A percentile compares a stretch with the other conserved stretches of the same genome.
These are phyloP conservation scores for Cantharellus cinnabarinus DNA, from an alignment of 768 basidiomycete genomes.

Conservation along the genomic window DNA sequence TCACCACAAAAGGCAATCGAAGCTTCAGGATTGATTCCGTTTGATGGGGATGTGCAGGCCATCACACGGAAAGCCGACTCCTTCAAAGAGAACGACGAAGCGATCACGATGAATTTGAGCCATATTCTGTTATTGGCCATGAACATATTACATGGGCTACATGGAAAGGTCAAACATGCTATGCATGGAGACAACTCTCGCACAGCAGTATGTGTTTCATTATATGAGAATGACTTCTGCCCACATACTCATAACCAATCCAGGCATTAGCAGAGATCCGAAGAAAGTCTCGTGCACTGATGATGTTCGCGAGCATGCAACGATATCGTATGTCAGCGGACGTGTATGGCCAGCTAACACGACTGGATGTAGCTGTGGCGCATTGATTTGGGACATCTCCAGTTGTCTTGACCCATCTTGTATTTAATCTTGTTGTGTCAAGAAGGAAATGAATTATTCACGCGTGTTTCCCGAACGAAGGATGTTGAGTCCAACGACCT, in stretches of 20 bases:
- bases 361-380: constrained; percentile 43
- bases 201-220: constrained; percentile 38
- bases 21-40: constrained; percentile 66
- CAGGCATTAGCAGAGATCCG: constrained; percentile 43
- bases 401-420: no score
- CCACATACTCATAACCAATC: constrained; percentile 8
- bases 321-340: constrained; percentile 82
- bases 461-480: no score
- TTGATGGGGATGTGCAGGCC: constrained; percentile 65
- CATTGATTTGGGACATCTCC: background rate
- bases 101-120: constrained; percentile 76
- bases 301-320: constrained; percentile 74
- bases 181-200: constrained; percentile 51
- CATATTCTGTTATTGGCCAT: constrained; percentile 76
- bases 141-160: constrained; percentile 72
- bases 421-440: no score
- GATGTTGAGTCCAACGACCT: background rate
- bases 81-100: constrained; percentile 68
- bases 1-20: constrained; percentile 47
- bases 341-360: constrained; percentile 71
- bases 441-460: no score
- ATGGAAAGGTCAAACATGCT: constrained; percentile 55
- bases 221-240: constrained; percentile 8
- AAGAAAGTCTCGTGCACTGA: constrained; percentile 66
- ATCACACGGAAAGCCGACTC: constrained; percentile 76